Evolutionary conservation across 2,329 filamentous ascomycete genomes (phyloP), one percentile per base, ranked within the genome.

Genomic region (Sphaerulina vaccinii): DNA sequence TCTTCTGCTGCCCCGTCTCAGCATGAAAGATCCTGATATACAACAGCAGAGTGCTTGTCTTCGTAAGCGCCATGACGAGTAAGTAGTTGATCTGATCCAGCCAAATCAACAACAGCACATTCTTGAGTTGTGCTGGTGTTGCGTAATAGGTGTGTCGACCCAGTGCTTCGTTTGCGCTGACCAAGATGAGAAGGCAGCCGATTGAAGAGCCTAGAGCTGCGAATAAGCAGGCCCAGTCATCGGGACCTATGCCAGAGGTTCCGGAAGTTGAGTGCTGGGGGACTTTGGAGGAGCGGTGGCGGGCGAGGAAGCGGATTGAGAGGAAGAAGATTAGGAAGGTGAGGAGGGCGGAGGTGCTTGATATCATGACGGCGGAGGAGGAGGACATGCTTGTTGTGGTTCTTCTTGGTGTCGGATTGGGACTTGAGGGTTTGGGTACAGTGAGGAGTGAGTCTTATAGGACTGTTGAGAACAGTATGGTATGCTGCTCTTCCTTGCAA

Each of bases 71-170:
- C 45, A 48, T 48, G 24, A 48, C 45, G 7, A 48, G 23, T 2
- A 48, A 23, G 13, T 48, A 48, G 4, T 48, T 48, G 45, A 48
- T 48, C 5, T 48, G 45, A 48, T 48, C 45, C 35, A 48, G 45
- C 45, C 45, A 48, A 24, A 48, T 48, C 10, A 48, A 15, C 7
- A 48, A 35, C 13, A 48, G 11, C 10, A 40, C 36, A 15, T 18
- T 18, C 0, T 23, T 23, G 18, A 48, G 22, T 21, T 32, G 37
- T 1, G 22, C 16, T 22, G 45, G 45, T n/a, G 23, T 15, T 2
- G 45, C 38, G 36, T 29, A 40, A 16, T 22, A 33, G 6, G 45
- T 40, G 4, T 35, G 24, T 13, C 45, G 24, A 18, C 45, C 45
- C 15, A 48, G 36, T 6, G 33, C 45, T 21, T 48, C 21, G 36